Base-by-base conservation (phyloP, 495 filamentous ascomycete genomes). In the Collariella sp. region DNA sequence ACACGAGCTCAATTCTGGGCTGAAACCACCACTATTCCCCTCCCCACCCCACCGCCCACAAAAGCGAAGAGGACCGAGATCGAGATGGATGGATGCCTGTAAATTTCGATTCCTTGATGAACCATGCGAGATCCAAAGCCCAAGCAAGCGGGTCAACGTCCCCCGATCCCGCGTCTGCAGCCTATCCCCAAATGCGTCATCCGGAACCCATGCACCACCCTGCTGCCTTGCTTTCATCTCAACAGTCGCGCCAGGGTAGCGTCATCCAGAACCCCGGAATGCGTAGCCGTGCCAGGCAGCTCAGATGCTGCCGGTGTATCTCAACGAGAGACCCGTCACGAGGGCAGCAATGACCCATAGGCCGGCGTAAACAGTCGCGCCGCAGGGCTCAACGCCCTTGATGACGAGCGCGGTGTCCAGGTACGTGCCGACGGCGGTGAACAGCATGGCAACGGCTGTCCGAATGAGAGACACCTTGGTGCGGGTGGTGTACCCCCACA, bases 301-400 rank as follows among this genome's bases (percentile, higher is more conserved):
- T 38, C 56, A 65, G 0, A 59, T 55, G n/a, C 58, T 53, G 22
- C 66, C 66, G 13, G 70, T 64, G 38, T 63, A 67, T 24, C 70
- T 70, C 42, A 86, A 80, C 43, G 69, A 74, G 13, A 75, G 58
- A 1, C 86, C 85, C 4, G 81, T 79, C 34, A 81, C 59, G 52
- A 78, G 56, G 0, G 78, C 76, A 1, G 84, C 83, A 13, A 77
- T 52, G 39, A 78, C 79, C 87, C 87, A 95, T 13, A 90, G 71
- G 12, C 71, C 70, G 2, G 85, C 82, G 75, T 86, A 95, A 0
- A 77, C 82, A 11, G 68, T 70, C 0, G 87, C 85, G 23, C 89
- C 89, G 7, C 71, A 64, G 2, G 80, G 58, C 57, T 87, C 84
- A 9, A 85, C 79, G 16, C 86, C 82, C n/a, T 77, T 71, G 20